Evolutionary conservation across 1,284 basidiomycete genomes (phyloP), one percentile per base, ranked within the genome.

Genomic region (Fomitiporia mediterranea): DNA sequence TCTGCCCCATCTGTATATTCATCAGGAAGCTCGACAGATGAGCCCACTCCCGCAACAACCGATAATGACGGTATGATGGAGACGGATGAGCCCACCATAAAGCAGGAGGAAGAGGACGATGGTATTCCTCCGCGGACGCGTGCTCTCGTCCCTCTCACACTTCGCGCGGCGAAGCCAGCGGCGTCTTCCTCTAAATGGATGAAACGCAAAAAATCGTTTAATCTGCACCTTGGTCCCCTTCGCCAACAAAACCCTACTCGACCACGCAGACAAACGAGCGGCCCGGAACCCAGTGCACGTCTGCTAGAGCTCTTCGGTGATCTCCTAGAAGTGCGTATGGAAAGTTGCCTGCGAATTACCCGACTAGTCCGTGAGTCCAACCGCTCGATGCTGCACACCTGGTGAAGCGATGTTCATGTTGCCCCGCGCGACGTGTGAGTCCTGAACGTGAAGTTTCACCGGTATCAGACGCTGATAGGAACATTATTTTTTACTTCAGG

Each of bases 301-400:
- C 76, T 89, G 54, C 72, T 89, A 56, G 78, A 83, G 62, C 78
- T 82, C 73, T 87, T 85, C 65, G 82, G 82, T 56, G 77, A 79
- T 61, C 81, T 89, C 72, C 79, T 87, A 73, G 83, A 86, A 63
- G 74, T 81, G 4, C 77, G 86, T 52, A 81, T 89, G 78, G 84
- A 88, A 67, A 86, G 83, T 65, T 89, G 86, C 67, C 74, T 83
- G 60, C 74, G 84, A 35, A 72, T 86, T 49, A 79, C 80, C 60
- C 75, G 75, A 44, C 73, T 89, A 61, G 77, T 87, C 37, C 74
- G 76, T 62, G 76, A 78, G 51, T 78, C 78, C 39, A 76, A 74
- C 63, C 67, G 70, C 19, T 21, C 57, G 15, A 59, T 59, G 57
- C 49, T 59, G 23, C 50, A 42, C 30, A 21, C 49, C 17, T 55